Evolutionary conservation across 352 stramenopile genomes (phyloP), one percentile per base, ranked within the genome.

Genomic region (Pythium dissotocum): DNA sequence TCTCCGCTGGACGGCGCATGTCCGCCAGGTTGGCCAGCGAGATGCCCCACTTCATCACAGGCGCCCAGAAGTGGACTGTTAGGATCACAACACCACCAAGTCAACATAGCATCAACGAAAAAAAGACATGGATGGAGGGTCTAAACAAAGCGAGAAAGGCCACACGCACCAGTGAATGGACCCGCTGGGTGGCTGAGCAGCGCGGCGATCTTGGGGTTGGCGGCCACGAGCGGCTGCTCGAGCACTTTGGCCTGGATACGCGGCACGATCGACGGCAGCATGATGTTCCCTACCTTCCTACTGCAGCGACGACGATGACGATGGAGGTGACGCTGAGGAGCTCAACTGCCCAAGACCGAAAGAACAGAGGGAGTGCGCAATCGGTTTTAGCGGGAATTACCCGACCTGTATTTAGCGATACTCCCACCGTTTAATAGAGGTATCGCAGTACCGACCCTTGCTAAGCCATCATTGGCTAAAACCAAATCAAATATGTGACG

Each of bases 31-130:
- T 97, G 58, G 88, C 83, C 18, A 97, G 54, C 53, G 85, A 93
- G 61, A 97, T 95, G 65, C 70, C 80, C 90, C 90, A 97, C 62
- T 97, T 97, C 68, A 96, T 83, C 16, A 79, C 86, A 13, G 90
- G 90, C 14, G 90, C 90, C 88, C 90, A 97, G 65, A 97, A 97
- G 76, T 97, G 89, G 13, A 97, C 82, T 86, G 0, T 24, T 24
- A 24, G 21, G 21, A 24, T 24, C 21, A 24, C 21, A 24, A 24
- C 21, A 24, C 21, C 21, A 24, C 21, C 21, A 24, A 24, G 21
- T 24, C 21, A 24, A 24, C 21, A 24, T 24, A 0, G 21, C 21
- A 24, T 24, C 21, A 24, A 24, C 21, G 21, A 24, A 24, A 24
- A 24, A 24, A 62, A 2, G n/a, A 18, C 14, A 49, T 51, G n/a